Evolutionary conservation across 805 yeast species (phyloP).

Genomic region (Candida endomychidarum): DNA sequence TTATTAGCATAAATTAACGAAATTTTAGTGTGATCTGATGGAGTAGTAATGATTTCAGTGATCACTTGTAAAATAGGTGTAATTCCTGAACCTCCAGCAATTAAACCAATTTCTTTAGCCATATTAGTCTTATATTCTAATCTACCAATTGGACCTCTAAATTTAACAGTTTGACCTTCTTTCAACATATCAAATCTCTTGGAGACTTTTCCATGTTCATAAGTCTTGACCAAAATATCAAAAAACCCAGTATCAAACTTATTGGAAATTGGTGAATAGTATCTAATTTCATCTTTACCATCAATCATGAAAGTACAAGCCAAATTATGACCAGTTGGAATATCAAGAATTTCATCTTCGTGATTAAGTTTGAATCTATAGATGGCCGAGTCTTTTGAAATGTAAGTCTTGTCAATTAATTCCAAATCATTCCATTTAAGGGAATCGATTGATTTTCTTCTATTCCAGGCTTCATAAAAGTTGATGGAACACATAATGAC

Average conservation of each 20-base stretch:
- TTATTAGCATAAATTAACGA: slow-evolving; percentile 71
- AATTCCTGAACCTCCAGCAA: slow-evolving; percentile 88
- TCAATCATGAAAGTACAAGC: slow-evolving; percentile 54
- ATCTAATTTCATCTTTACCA: slow-evolving; percentile 57
- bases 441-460: slow-evolving; percentile 46
- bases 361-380: slow-evolving; percentile 68
- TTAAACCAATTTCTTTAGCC: slow-evolving; percentile 62
- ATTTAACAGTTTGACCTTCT: slow-evolving; percentile 65
- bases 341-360: slow-evolving; percentile 58
- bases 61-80: slow-evolving; percentile 86
- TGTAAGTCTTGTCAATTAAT: slow-evolving; percentile 69
- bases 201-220: slow-evolving; percentile 69
- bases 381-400: slow-evolving; percentile 69
- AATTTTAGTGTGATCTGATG: slow-evolving; percentile 62
- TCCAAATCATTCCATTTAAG: slow-evolving; percentile 66
- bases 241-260: slow-evolving; percentile 70
- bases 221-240: slow-evolving; percentile 75
- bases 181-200: slow-evolving; percentile 61
- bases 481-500: slow-evolving; percentile 33
- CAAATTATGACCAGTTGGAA: slow-evolving; percentile 76
- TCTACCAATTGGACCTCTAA: slow-evolving; percentile 80
- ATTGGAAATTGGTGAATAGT: slow-evolving; percentile 76
- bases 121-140: slow-evolving; percentile 58
- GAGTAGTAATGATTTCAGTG: slow-evolving; percentile 65
- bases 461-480: slow-evolving; percentile 40